Conservation (phyloP, 176 grass and related monocot species). For the Avena atlantica region DNA sequence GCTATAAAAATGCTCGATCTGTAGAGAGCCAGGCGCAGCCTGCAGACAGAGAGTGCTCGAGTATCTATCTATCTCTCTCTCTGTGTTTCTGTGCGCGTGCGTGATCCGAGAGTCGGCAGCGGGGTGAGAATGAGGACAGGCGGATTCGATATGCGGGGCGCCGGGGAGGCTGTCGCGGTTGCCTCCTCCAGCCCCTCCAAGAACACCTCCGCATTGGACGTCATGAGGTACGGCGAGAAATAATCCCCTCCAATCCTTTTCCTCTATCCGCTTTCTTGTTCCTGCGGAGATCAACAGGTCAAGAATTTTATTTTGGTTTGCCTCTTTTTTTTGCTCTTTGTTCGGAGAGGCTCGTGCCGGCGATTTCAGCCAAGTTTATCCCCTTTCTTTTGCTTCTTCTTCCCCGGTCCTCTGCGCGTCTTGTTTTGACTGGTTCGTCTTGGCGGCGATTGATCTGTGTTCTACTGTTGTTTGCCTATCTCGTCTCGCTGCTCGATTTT, state of each 20-base stretch:
- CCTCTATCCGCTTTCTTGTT: background rate
- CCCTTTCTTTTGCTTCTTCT: background rate
- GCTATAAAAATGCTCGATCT: constrained; percentile 44
- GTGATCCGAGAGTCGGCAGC: background rate
- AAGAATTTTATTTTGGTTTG: background rate
- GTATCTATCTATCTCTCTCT: no score
- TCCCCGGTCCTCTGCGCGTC: background rate
- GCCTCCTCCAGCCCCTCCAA: constrained; percentile 52
- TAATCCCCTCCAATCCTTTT: constrained; percentile 22
- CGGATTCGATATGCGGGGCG: constrained; percentile 53
- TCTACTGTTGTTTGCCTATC: background rate
- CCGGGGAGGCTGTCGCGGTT: constrained; percentile 51
- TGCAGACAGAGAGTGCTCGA: background rate
- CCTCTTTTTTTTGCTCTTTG: background rate
- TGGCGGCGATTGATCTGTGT: constrained; percentile 8
- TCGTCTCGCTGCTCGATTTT: background rate
- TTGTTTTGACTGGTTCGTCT: background rate
- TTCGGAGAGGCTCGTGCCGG: background rate
- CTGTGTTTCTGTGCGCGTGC: background rate
- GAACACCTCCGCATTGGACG: constrained; percentile 58
- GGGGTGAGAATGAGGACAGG: background rate
- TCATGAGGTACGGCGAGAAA: constrained; percentile 55
- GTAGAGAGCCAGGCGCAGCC: constrained; percentile 36
- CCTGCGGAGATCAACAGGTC: background rate
- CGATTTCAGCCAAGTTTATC: constrained; percentile 9